phyloP scores from a whole-genome alignment of 805 yeast genomes.

The Dipodascopsis uninucleata region DNA sequence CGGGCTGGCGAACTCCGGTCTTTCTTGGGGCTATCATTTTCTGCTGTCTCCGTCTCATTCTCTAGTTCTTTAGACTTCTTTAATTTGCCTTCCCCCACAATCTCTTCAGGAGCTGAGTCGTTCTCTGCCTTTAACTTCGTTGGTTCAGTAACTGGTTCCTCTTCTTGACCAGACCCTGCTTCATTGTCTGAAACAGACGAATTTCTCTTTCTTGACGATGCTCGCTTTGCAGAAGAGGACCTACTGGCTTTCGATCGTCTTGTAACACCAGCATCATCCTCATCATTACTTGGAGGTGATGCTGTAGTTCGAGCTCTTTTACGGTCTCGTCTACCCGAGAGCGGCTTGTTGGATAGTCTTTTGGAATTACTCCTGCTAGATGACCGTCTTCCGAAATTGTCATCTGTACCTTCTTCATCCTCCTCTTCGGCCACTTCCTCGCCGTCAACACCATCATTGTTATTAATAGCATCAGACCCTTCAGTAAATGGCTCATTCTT shows the following conservation, averaged over 20 bases:
- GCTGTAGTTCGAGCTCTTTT: slow-evolving; percentile 10
- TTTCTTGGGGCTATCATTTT: no score
- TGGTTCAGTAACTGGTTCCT: no score
- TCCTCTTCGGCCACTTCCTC: slow-evolving; percentile 9
- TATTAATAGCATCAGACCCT: background rate
- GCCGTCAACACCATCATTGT: slow-evolving; percentile 31
- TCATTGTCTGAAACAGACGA: slow-evolving; percentile 2
- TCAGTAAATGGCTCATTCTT: no score
- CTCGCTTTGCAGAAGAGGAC: background rate
- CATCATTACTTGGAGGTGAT: slow-evolving; percentile 16
- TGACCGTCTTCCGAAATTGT: background rate
- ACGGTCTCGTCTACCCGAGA: slow-evolving; percentile 9
- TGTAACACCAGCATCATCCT: slow-evolving; percentile 5
- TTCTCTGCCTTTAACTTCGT: no score
- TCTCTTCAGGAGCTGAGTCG: slow-evolving; percentile 1
- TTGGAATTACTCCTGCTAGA: no score
- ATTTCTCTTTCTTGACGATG: slow-evolving; percentile 1
- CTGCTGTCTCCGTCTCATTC: no score
- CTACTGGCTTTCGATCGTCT: slow-evolving; percentile 2
- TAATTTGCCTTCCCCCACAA: no score
- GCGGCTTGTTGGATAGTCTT: slow-evolving; percentile 1
- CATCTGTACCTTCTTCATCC: background rate
- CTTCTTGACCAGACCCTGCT: no score
- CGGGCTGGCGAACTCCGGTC: no score
- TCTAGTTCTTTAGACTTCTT: no score